These are phyloP conservation scores for Trichoderma brevicompactum DNA, from an alignment of 2,329 filamentous ascomycete genomes.

Conservation along the genomic window DNA sequence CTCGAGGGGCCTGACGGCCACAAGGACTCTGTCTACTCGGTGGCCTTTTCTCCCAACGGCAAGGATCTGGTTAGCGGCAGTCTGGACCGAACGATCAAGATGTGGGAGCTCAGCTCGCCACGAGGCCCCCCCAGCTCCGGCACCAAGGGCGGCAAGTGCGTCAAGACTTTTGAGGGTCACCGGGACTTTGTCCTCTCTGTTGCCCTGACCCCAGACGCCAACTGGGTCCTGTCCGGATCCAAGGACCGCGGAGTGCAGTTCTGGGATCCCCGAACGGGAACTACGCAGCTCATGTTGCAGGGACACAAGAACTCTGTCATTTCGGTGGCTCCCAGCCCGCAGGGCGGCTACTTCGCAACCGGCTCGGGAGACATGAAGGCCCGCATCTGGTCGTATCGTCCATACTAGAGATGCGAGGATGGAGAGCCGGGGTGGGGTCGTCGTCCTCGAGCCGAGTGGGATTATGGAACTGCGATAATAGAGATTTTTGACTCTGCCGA, in stretches of 20 bases:
- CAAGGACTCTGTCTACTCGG: slow-evolving; percentile 95
- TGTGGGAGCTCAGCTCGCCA: slow-evolving; percentile 89
- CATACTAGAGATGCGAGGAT: slow-evolving; percentile 41
- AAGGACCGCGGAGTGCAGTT: slow-evolving; percentile 98
- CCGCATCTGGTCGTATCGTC: slow-evolving; percentile 88
- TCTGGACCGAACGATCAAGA: slow-evolving; percentile 98
- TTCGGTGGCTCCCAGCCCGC: slow-evolving; percentile 91
- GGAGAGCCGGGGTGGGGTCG: too few relatives aligned
- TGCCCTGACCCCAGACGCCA: slow-evolving; percentile 88
- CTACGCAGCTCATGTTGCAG: slow-evolving; percentile 96
- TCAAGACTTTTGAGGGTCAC: slow-evolving; percentile 96
- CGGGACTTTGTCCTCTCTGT: slow-evolving; percentile 97
- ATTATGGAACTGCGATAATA: too few relatives aligned
- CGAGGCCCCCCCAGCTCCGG: slow-evolving; percentile 68
- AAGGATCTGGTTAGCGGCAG: slow-evolving; percentile 92
- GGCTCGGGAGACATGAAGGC: slow-evolving; percentile 98
- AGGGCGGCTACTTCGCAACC: slow-evolving; percentile 87
- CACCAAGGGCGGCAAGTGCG: slow-evolving; percentile 86
- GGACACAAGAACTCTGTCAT: slow-evolving; percentile 99
- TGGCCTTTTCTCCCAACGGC: slow-evolving; percentile 92
- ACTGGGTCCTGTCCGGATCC: slow-evolving; percentile 95
- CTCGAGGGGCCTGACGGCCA: slow-evolving; percentile 92
- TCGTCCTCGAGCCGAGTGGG: too few relatives aligned
- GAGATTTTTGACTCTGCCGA: too few relatives aligned
- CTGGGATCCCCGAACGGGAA: slow-evolving; percentile 93